Conservation (phyloP, 2,329 filamentous ascomycete genomes). For the Penicillium sumatraense region DNA sequence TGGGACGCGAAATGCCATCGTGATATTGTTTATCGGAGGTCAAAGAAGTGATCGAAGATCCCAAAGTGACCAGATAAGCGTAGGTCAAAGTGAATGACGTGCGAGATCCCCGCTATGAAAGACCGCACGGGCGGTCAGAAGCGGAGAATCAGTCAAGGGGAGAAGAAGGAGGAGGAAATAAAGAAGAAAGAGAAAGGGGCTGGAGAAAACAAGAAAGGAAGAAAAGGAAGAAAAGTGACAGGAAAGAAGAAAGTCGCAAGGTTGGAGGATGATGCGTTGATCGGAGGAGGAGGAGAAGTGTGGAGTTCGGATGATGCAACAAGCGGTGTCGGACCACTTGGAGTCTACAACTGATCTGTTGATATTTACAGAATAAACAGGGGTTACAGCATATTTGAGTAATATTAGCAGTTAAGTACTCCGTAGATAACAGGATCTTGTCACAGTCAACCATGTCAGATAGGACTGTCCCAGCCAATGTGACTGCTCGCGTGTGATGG, state of each 20-base stretch:
- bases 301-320: conserved; percentile 22
- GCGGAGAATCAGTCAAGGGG: neutral
- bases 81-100: conserved; percentile 10
- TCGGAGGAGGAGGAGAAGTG: conserved; percentile 14
- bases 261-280: conserved; percentile 25
- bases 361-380: too few species aligned
- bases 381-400: too few species aligned
- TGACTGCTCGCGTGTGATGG: conserved; percentile 26
- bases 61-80: conserved; percentile 17
- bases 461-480: conserved; percentile 5
- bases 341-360: too few species aligned
- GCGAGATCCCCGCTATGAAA: conserved; percentile 29
- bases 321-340: conserved; percentile 10
- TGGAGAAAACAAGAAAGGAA: conserved; percentile 3
- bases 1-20: conserved; percentile 46
- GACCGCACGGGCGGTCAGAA: conserved; percentile 16
- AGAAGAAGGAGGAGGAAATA: neutral
- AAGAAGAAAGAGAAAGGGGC: neutral
- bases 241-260: neutral
- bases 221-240: neutral
- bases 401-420: too few species aligned
- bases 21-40: too few species aligned
- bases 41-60: conserved; percentile 2
- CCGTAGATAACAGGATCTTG: neutral
- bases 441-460: too few species aligned